A percentile compares a stretch with the other conserved stretches of the same genome.
Evolutionary conservation across 768 basidiomycete genomes (phyloP).

Genomic region (Myochromella boudieri): DNA sequence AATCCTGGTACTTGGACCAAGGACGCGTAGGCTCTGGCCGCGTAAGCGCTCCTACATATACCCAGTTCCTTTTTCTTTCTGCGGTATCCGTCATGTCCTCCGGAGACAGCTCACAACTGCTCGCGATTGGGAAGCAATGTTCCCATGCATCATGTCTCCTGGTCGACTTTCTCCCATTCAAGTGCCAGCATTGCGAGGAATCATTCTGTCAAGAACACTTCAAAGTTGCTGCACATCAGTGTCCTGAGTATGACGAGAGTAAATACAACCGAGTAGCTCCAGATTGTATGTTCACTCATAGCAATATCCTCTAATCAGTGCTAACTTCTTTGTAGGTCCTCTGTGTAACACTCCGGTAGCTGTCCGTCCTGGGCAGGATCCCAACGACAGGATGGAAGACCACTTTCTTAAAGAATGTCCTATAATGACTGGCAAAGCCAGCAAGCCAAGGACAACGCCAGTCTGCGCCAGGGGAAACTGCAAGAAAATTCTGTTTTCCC

Average conservation of each 20-base stretch:
- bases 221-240: slow-evolving; percentile 64
- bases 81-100: slow-evolving; percentile 18
- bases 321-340: slow-evolving; percentile 50
- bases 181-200: slow-evolving; percentile 75
- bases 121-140: slow-evolving; percentile 73
- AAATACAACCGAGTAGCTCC: slow-evolving; percentile 78
- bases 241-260: slow-evolving; percentile 68
- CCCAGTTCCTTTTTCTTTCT: slow-evolving; percentile 12
- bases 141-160: slow-evolving; percentile 62
- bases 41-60: slow-evolving; percentile 18
- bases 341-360: slow-evolving; percentile 76
- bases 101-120: slow-evolving; percentile 54
- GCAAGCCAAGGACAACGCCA: slow-evolving; percentile 46
- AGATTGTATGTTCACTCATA: slow-evolving; percentile 50
- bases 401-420: slow-evolving; percentile 70
- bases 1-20: too few species aligned
- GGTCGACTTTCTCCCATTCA: slow-evolving; percentile 85
- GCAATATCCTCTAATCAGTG: background rate
- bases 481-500: slow-evolving; percentile 71
- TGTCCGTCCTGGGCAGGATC: slow-evolving; percentile 75
- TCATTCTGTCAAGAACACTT: slow-evolving; percentile 82
- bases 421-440: slow-evolving; percentile 62
- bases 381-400: slow-evolving; percentile 77
- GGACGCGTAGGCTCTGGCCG: slow-evolving; percentile 19
- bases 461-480: slow-evolving; percentile 63